Evolutionary conservation across 1,139 yeast species (phyloP).

Genomic region (Nakaseomyces kungkrabaensis): DNA sequence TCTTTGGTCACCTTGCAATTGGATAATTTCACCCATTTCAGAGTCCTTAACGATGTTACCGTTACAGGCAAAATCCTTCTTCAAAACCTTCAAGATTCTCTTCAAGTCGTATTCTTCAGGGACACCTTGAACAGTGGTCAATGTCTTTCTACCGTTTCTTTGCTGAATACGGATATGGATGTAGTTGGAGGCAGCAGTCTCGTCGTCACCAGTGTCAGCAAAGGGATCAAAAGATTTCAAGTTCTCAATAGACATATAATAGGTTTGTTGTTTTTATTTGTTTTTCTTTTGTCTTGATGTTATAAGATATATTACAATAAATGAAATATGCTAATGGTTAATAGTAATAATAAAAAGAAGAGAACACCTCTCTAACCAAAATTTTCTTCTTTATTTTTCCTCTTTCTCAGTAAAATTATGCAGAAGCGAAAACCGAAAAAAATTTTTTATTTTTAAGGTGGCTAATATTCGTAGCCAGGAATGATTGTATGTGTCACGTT

Average conservation of each 20-base stretch:
- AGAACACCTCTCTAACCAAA: too few relatives aligned
- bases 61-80: constrained; percentile 97
- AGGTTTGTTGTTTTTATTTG: not conserved
- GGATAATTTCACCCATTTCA: constrained; percentile 94
- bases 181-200: constrained; percentile 89
- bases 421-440: too few relatives aligned
- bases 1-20: constrained; percentile 98
- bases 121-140: constrained; percentile 96
- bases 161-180: constrained; percentile 98
- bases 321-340: too few relatives aligned
- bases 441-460: too few relatives aligned
- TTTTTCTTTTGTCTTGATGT: not conserved
- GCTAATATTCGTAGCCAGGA: too few relatives aligned
- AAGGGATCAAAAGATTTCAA: constrained; percentile 97
- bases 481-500: too few relatives aligned
- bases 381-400: too few relatives aligned
- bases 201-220: constrained; percentile 99
- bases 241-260: constrained; percentile 71
- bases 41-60: constrained; percentile 96
- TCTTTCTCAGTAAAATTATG: too few relatives aligned
- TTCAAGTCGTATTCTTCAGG: constrained; percentile 92
- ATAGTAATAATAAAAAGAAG: too few relatives aligned
- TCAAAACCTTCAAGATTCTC: constrained; percentile 84
- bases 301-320: not conserved
- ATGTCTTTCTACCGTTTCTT: constrained; percentile 98